Conservation (phyloP, 805 yeast species). For the Pichia heedii region DNA sequence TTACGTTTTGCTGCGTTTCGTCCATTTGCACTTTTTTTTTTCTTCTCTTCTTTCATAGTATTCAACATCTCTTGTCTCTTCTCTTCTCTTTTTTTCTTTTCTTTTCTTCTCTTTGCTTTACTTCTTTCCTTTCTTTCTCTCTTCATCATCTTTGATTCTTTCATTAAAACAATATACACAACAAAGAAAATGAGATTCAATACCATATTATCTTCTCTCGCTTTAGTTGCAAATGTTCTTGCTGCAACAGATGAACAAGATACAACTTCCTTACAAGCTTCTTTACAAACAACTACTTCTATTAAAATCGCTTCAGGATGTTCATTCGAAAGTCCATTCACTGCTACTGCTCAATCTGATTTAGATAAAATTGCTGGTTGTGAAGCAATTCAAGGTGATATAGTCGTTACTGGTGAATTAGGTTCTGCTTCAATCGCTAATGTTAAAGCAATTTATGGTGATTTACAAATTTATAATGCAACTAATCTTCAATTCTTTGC, state of each 20-base stretch:
- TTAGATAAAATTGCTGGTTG: conserved; percentile 69
- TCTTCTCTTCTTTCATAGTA: neutral
- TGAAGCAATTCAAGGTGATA: conserved; percentile 71
- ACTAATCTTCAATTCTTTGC: conserved; percentile 51
- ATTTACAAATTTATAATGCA: conserved; percentile 58
- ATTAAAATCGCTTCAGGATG: conserved; percentile 49
- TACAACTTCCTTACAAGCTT: conserved; percentile 37
- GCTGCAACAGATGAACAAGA: conserved; percentile 34
- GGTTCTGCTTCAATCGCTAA: conserved; percentile 63
- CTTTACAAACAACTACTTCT: conserved; percentile 44
- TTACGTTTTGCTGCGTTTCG: too few relatives aligned
- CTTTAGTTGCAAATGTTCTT: conserved; percentile 27
- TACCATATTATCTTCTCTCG: conserved; percentile 34
- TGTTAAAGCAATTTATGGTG: conserved; percentile 71
- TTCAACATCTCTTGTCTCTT: neutral
- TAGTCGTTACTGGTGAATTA: conserved; percentile 57
- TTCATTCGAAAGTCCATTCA: conserved; percentile 48
- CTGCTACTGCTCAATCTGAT: conserved; percentile 75
- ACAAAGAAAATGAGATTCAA: conserved; percentile 41
- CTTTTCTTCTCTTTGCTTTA: neutral
- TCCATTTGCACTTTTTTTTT: too few relatives aligned
- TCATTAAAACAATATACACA: neutral
- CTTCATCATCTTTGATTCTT: too few relatives aligned
- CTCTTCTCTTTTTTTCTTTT: neutral
- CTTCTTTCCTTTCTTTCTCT: neutral